phyloP scores from a whole-genome alignment of 257 asterid genomes.

The Fraxinus excelsior region DNA sequence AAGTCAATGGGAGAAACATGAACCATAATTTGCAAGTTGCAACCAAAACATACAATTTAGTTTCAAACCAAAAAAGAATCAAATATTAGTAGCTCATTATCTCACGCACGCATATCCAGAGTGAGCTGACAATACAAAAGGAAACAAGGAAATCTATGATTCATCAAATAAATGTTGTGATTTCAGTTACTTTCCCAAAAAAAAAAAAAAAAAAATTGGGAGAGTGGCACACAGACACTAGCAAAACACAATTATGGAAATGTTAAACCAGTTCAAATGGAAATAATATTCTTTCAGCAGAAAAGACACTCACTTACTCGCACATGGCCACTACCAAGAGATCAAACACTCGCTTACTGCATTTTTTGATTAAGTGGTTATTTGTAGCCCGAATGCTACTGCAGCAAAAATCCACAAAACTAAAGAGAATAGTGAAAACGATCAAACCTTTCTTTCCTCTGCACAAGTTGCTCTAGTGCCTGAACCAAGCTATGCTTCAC shows the following conservation, averaged over 20 bases:
- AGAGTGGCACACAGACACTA: background rate
- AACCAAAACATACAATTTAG: background rate
- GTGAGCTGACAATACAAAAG: background rate
- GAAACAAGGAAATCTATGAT: background rate
- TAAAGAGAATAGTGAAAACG: constrained; percentile 8
- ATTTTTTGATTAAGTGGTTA: constrained; percentile 4
- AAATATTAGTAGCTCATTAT: background rate
- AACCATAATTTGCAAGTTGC: background rate
- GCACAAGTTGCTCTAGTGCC: constrained; percentile 96
- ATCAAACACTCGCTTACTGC: background rate
- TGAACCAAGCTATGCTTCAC: constrained; percentile 98
- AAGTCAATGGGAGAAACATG: no score
- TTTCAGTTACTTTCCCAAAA: no score
- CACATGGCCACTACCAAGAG: background rate
- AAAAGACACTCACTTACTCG: background rate
- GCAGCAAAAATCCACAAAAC: background rate
- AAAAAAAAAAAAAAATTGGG: background rate
- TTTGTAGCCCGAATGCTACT: background rate
- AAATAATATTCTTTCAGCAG: background rate
- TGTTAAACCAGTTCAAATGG: no score
- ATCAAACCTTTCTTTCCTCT: constrained; percentile 84
- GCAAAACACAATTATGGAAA: no score
- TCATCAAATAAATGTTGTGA: no score
- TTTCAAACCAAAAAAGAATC: no score
- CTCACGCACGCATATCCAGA: background rate